Conservation (phyloP, 768 basidiomycete species). For the Leccinum olivaceopallidum region DNA sequence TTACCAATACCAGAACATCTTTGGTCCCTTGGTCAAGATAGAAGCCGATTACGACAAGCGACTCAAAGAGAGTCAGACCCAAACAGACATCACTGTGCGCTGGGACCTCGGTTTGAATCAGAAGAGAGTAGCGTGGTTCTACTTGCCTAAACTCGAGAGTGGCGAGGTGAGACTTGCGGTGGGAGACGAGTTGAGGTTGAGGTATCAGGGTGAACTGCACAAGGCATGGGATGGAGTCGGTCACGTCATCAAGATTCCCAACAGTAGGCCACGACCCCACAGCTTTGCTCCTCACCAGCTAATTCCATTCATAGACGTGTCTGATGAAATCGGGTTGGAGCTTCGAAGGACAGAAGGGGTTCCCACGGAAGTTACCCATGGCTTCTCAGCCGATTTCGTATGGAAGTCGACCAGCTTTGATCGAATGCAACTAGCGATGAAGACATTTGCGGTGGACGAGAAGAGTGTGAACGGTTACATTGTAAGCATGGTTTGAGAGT, state of each 20-base stretch:
- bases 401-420: constrained; percentile 99
- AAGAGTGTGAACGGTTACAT: constrained; percentile 99
- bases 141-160: constrained; percentile 94
- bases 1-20: constrained; percentile 99
- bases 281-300: constrained; percentile 1
- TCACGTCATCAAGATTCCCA: constrained; percentile 98
- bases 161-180: constrained; percentile 97
- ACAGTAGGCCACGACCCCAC: constrained; percentile 61
- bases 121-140: constrained; percentile 98
- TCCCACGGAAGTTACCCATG: constrained; percentile 90
- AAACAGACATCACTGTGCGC: constrained; percentile 92
- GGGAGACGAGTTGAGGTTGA: constrained; percentile 90
- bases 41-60: constrained; percentile 99
- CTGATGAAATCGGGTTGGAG: constrained; percentile 96
- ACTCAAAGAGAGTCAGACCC: constrained; percentile 97
- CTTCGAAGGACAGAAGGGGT: constrained; percentile 89
- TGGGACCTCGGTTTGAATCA: constrained; percentile 99
- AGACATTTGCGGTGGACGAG: constrained; percentile 99
- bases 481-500: constrained; percentile 46
- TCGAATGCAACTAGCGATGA: constrained; percentile 99
- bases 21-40: constrained; percentile 98
- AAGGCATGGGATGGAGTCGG: constrained; percentile 98
- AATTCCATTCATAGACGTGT: constrained; percentile 67
- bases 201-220: constrained; percentile 87
- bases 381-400: constrained; percentile 97